phyloP scores from a whole-genome alignment of 805 yeast species.

The Zygoascus flipseniorum region DNA sequence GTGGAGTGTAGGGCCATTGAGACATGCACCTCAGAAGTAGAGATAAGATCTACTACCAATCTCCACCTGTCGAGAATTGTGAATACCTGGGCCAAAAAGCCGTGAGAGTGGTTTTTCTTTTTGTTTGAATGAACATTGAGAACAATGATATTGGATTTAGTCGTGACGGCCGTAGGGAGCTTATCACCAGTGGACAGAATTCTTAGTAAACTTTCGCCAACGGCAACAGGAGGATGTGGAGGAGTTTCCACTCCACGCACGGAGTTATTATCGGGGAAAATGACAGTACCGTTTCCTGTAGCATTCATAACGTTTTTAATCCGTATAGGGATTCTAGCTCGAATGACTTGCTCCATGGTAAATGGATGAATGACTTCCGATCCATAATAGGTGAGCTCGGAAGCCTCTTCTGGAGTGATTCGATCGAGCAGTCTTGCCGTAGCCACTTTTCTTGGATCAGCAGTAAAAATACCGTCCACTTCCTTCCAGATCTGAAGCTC shows the following conservation, averaged over 20 bases:
- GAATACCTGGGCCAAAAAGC: constrained; percentile 87
- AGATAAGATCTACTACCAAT: constrained; percentile 88
- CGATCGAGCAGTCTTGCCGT: constrained; percentile 75
- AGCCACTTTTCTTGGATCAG: constrained; percentile 94
- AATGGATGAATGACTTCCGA: constrained; percentile 96
- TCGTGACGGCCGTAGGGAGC: constrained; percentile 87
- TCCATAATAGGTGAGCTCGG: constrained; percentile 95
- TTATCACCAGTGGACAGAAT: constrained; percentile 31
- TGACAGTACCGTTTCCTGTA: constrained; percentile 83
- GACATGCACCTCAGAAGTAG: constrained; percentile 96
- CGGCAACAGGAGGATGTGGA: constrained; percentile 85
- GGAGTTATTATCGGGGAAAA: constrained; percentile 84
- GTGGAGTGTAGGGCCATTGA: constrained; percentile 90
- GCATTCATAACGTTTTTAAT: constrained; percentile 96
- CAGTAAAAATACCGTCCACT: constrained; percentile 97
- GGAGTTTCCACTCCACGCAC: constrained; percentile 85
- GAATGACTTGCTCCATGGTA: constrained; percentile 98
- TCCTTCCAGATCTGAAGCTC: constrained; percentile 98
- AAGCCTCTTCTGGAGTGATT: constrained; percentile 98
- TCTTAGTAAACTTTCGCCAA: constrained; percentile 32
- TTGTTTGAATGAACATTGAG: constrained; percentile 90
- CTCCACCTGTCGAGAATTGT: constrained; percentile 74
- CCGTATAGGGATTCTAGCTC: constrained; percentile 91
- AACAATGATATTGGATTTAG: constrained; percentile 86
- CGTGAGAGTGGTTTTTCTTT: constrained; percentile 77